Percentiles rank a stretch among this genome's conserved stretches.
Conservation (phyloP, 768 basidiomycete species). For the Pleurotus ostreatus region DNA sequence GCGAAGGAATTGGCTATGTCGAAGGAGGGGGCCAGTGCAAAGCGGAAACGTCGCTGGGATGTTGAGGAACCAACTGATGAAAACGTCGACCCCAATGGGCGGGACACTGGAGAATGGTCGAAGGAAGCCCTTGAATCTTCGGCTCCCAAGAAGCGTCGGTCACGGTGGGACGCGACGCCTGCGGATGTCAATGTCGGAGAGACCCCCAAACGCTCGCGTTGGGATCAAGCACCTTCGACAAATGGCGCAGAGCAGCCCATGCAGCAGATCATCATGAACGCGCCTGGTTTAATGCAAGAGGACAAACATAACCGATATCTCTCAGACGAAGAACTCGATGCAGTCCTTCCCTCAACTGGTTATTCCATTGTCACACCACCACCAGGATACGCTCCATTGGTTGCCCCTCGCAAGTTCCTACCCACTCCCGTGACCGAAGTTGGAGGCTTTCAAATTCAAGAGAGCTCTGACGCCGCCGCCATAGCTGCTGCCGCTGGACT, state of each 20-base stretch:
- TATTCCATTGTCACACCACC: constrained; percentile 93
- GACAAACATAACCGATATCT: constrained; percentile 97
- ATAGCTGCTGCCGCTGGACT: constrained; percentile 88
- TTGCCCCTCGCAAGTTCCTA: constrained; percentile 61
- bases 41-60: constrained; percentile 84
- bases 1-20: constrained; percentile 36
- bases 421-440: constrained; percentile 51
- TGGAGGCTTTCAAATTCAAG: constrained; percentile 95
- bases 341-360: constrained; percentile 79
- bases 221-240: constrained; percentile 90
- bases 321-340: constrained; percentile 93
- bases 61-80: constrained; percentile 59
- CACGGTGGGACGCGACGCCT: constrained; percentile 94
- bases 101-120: constrained; percentile 65
- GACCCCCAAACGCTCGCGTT: constrained; percentile 87
- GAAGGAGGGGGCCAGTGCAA: constrained; percentile 43
- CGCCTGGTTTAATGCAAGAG: constrained; percentile 82
- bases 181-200: constrained; percentile 59
- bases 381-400: constrained; percentile 83
- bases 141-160: constrained; percentile 87
- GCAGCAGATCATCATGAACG: constrained; percentile 84
- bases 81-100: constrained; percentile 58
- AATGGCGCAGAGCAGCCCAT: constrained; percentile 53
- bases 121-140: constrained; percentile 71
- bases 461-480: constrained; percentile 87